Evolutionary conservation across 805 yeast species (phyloP).

Genomic region (Wickerhamomyces alni): DNA sequence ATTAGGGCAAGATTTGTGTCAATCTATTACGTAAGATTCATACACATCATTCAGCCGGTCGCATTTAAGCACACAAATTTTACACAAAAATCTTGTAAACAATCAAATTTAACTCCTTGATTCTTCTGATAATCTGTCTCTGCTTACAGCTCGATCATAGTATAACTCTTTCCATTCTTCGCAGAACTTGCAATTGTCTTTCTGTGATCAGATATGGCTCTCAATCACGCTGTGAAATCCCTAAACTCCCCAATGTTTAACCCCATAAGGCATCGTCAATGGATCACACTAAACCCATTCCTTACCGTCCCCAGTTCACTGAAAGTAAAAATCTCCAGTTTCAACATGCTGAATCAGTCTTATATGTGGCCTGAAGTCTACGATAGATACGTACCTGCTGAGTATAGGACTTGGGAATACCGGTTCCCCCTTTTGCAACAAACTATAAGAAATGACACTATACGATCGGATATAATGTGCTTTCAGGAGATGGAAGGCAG

Average conservation of each 20-base stretch:
- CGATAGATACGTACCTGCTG: constrained; percentile 39
- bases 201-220: too few species aligned
- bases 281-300: constrained; percentile 7
- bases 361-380: constrained; percentile 58
- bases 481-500: constrained; percentile 45
- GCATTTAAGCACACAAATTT: constrained; percentile 7
- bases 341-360: constrained; percentile 44
- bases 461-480: constrained; percentile 52
- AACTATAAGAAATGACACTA: constrained; percentile 26
- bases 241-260: constrained; percentile 1
- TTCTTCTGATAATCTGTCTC: too few species aligned
- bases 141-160: too few species aligned
- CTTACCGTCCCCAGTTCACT: background rate
- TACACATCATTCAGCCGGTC: constrained; percentile 1
- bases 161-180: too few species aligned
- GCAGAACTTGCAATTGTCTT: too few species aligned
- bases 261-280: constrained; percentile 14
- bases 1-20: too few species aligned
- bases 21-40: too few species aligned
- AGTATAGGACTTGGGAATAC: constrained; percentile 43
- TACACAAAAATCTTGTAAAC: background rate
- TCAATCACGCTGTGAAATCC: background rate
- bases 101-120: too few species aligned
- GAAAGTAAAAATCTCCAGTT: constrained; percentile 32
- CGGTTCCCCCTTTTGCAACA: constrained; percentile 38